These are phyloP conservation scores for Boletus sp. DNA, from an alignment of 768 basidiomycete species.

Conservation along the genomic window DNA sequence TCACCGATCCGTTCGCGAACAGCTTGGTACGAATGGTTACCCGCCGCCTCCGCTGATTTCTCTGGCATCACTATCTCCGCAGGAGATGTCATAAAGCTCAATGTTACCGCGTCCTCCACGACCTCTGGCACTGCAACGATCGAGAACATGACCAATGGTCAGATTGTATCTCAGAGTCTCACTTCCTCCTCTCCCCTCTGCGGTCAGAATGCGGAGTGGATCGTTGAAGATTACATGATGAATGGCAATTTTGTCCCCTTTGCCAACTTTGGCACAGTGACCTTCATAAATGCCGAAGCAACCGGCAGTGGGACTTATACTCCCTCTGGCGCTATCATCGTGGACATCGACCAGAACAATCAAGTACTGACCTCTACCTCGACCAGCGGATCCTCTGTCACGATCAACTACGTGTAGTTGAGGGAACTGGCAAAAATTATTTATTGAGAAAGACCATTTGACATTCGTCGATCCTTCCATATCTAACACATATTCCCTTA, in stretches of 20 bases:
- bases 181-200: neutral
- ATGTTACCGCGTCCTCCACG: neutral
- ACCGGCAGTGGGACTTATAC: neutral
- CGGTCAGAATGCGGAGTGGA: slow-evolving; percentile 12
- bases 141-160: neutral
- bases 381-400: neutral
- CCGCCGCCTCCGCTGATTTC: neutral
- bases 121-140: neutral
- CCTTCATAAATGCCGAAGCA: slow-evolving; percentile 1
- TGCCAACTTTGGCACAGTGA: slow-evolving; percentile 6
- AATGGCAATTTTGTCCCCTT: neutral
- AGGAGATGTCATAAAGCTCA: slow-evolving; percentile 10
- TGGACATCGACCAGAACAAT: neutral
- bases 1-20: neutral
- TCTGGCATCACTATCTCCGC: neutral
- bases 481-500: neutral
- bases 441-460: neutral
- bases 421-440: neutral
- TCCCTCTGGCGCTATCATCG: neutral
- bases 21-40: slow-evolving; percentile 16
- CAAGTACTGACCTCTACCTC: slow-evolving; percentile 1
- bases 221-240: slow-evolving; percentile 1
- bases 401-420: neutral
- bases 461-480: neutral
- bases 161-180: neutral